Conservation (phyloP, 2,329 filamentous ascomycete species). For the Botryosphaeria dothidea region DNA sequence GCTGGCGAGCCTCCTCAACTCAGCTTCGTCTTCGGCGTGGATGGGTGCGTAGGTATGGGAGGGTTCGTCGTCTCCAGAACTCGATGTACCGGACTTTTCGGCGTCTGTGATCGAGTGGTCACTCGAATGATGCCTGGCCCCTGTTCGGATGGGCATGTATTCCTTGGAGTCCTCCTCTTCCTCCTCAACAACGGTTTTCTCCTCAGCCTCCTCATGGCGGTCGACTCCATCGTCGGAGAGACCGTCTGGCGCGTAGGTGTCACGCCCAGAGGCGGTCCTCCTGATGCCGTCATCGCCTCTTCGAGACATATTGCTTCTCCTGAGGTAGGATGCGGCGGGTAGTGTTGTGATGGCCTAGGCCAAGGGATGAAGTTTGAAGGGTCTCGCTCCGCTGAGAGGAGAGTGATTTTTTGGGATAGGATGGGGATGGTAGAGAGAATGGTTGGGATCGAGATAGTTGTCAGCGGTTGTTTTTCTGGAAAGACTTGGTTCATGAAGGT, state of each 20-base stretch:
- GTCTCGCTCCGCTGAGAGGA: neutral
- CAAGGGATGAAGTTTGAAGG: neutral
- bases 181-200: neutral
- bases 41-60: neutral
- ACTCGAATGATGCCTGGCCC: neutral
- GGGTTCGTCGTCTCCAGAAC: slow-evolving; percentile 1
- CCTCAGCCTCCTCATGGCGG: slow-evolving; percentile 2
- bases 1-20: slow-evolving; percentile 8
- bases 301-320: neutral
- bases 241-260: slow-evolving; percentile 33
- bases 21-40: slow-evolving; percentile 13
- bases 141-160: slow-evolving; percentile 8
- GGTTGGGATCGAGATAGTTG: neutral
- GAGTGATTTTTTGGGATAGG: neutral
- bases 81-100: neutral
- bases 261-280: slow-evolving; percentile 30
- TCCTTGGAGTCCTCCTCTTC: neutral
- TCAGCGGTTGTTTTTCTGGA: neutral
- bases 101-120: neutral
- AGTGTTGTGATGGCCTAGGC: neutral
- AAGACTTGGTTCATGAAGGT: neutral
- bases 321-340: neutral
- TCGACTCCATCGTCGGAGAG: slow-evolving; percentile 10
- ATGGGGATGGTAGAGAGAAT: neutral
- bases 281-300: slow-evolving; percentile 23